Conservation (phyloP, 208 protist genomes). For the Novymonas esmeraldas region DNA sequence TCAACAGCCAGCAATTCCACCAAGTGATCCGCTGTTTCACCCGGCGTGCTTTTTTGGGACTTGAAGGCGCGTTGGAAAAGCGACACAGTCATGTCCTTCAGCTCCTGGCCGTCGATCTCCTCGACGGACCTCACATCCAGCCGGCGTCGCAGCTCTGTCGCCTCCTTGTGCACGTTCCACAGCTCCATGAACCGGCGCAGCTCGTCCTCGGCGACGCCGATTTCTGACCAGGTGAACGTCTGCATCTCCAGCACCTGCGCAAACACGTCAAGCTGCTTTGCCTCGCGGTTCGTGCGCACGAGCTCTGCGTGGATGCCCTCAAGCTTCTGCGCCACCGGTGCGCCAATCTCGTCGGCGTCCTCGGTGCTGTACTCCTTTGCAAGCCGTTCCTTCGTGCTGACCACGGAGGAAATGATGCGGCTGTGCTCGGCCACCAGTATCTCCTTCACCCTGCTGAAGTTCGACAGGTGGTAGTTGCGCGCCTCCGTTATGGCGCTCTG, state of each 20-base stretch:
- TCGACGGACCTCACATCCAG: slow-evolving; percentile 45
- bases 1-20: slow-evolving; percentile 72
- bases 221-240: slow-evolving; percentile 72
- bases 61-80: slow-evolving; percentile 68
- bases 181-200: slow-evolving; percentile 78
- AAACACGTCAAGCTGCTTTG: slow-evolving; percentile 64
- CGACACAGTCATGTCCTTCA: slow-evolving; percentile 70
- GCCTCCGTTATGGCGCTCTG: slow-evolving; percentile 37
- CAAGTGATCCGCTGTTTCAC: slow-evolving; percentile 63
- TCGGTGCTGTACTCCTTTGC: slow-evolving; percentile 39
- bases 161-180: slow-evolving; percentile 67
- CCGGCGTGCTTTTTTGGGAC: slow-evolving; percentile 63
- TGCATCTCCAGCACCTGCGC: slow-evolving; percentile 68
- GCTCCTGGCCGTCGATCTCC: slow-evolving; percentile 67
- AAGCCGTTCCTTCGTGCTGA: slow-evolving; percentile 38
- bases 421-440: slow-evolving; percentile 39
- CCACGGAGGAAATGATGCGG: slow-evolving; percentile 27
- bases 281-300: slow-evolving; percentile 28
- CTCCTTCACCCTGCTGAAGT: slow-evolving; percentile 34
- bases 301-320: slow-evolving; percentile 43
- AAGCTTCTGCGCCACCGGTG: slow-evolving; percentile 52
- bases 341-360: slow-evolving; percentile 43
- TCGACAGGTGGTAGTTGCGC: slow-evolving; percentile 37
- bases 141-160: slow-evolving; percentile 55
- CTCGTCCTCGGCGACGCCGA: slow-evolving; percentile 60